Evolutionary conservation across 345 rosid species (phyloP).

Genomic region (Microthlaspi erraticum): DNA sequence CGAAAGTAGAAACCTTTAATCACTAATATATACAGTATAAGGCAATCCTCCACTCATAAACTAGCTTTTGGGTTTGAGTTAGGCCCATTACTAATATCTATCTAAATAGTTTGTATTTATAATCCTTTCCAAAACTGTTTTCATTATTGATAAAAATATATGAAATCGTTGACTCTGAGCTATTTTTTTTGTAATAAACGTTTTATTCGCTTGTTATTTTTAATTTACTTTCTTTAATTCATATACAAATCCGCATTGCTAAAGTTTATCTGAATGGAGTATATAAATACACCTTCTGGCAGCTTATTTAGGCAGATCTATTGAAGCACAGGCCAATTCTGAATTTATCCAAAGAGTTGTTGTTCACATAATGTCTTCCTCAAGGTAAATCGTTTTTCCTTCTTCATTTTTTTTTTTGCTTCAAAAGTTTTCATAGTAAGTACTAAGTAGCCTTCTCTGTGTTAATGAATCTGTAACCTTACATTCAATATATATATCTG

Average conservation of each 20-base stretch:
- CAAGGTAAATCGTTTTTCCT: not conserved
- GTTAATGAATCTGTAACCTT: not conserved
- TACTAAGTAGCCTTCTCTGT: not conserved
- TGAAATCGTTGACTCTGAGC: no score
- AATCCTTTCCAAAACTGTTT: no score
- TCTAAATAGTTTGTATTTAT: no score
- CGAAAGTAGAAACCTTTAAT: no score
- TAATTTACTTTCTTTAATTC: not conserved
- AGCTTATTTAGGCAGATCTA: not conserved
- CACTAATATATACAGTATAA: no score
- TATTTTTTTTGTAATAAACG: no score
- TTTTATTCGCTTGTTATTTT: not conserved
- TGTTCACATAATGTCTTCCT: constrained; percentile 1
- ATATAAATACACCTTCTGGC: not conserved
- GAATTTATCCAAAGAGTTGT: not conserved
- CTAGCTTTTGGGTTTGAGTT: no score
- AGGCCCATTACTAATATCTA: no score
- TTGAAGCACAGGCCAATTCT: not conserved
- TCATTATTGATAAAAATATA: no score
- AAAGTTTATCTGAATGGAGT: not conserved
- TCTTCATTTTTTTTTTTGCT: no score
- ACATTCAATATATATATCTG: not conserved
- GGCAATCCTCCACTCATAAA: no score
- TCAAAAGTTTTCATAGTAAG: not conserved
- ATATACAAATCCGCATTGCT: not conserved